phyloP scores from a whole-genome alignment of 257 asterid species.

The Cinchona pubescens region DNA sequence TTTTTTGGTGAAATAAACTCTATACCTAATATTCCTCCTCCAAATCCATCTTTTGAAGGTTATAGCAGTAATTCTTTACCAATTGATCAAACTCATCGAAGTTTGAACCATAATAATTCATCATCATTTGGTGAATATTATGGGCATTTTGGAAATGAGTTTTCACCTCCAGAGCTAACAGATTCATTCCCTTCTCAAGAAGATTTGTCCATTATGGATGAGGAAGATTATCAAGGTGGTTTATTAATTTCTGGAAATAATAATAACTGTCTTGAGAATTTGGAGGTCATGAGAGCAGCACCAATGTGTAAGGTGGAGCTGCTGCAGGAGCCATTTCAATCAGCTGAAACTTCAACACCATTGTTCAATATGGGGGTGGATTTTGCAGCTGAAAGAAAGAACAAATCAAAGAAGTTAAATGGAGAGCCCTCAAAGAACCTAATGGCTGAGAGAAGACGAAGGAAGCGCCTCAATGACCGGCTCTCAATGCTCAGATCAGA shows the following conservation, averaged over 20 bases:
- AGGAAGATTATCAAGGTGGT: conserved; percentile 24
- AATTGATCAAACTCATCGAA: conserved; percentile 31
- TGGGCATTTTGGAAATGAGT: conserved; percentile 38
- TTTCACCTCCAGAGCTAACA: conserved; percentile 35
- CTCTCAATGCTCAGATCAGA: conserved; percentile 85
- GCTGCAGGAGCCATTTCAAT: conserved; percentile 22
- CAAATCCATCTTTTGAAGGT: conserved; percentile 24
- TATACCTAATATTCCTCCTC: neutral
- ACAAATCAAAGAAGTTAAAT: conserved; percentile 34
- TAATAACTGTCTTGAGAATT: conserved; percentile 16
- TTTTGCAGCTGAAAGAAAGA: conserved; percentile 29
- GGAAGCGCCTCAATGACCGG: conserved; percentile 77
- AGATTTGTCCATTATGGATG: conserved; percentile 31
- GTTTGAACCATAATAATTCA: neutral
- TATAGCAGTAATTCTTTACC: conserved; percentile 26
- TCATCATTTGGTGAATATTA: conserved; percentile 19
- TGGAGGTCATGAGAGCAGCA: conserved; percentile 24
- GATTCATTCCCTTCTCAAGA: conserved; percentile 35
- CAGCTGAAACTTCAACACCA: conserved; percentile 24
- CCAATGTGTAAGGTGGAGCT: conserved; percentile 31
- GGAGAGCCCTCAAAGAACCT: conserved; percentile 80
- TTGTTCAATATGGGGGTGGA: conserved; percentile 32
- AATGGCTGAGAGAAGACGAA: conserved; percentile 82
- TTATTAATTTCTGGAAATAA: conserved; percentile 1
- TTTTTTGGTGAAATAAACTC: conserved; percentile 1